Percentiles rank a stretch among this genome's conserved stretches.
These are phyloP conservation scores for Heterobasidion parviporum DNA, from an alignment of 1,284 basidiomycete genomes.

Conservation along the genomic window DNA sequence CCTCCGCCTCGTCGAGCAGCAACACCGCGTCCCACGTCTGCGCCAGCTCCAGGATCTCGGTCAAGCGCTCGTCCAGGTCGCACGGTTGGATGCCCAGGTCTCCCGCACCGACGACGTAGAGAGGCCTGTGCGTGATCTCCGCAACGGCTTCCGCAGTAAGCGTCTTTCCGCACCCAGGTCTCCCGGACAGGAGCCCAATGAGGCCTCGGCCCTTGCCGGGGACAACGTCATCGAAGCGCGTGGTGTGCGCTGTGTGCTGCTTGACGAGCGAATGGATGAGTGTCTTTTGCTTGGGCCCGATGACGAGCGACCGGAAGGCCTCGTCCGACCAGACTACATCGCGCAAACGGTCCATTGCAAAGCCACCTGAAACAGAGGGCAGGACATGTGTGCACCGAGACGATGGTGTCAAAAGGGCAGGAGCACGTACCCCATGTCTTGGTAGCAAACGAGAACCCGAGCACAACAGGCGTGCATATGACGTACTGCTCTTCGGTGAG, in stretches of 20 bases:
- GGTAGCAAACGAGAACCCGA: slow-evolving; percentile 21
- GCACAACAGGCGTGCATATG: slow-evolving; percentile 19
- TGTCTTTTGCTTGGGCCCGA: slow-evolving; percentile 21
- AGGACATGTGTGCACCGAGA: not conserved
- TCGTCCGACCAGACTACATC: slow-evolving; percentile 22
- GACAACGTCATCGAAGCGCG: slow-evolving; percentile 22
- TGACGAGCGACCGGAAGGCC: slow-evolving; percentile 20
- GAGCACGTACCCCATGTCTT: slow-evolving; percentile 22
- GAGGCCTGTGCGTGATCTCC: slow-evolving; percentile 22
- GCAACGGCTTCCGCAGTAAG: slow-evolving; percentile 28
- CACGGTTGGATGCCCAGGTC: slow-evolving; percentile 22
- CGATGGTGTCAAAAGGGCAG: not conserved
- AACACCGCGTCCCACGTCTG: slow-evolving; percentile 26
- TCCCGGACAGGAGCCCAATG: slow-evolving; percentile 18
- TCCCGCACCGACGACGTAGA: slow-evolving; percentile 25
- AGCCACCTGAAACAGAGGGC: slow-evolving; percentile 14
- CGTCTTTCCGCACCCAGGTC: slow-evolving; percentile 26
- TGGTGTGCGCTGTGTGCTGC: slow-evolving; percentile 13
- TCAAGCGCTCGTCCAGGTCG: slow-evolving; percentile 17
- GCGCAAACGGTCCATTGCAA: slow-evolving; percentile 18
- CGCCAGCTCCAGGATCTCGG: slow-evolving; percentile 20
- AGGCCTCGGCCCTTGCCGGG: slow-evolving; percentile 23
- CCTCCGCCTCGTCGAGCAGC: slow-evolving; percentile 30
- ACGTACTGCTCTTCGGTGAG: slow-evolving; percentile 20
- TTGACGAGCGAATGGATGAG: slow-evolving; percentile 21